Percentiles rank a stretch among this genome's conserved stretches.
Evolutionary conservation across 176 grass and related monocot genomes (phyloP).

Genomic region (Phyllostachys edulis): DNA sequence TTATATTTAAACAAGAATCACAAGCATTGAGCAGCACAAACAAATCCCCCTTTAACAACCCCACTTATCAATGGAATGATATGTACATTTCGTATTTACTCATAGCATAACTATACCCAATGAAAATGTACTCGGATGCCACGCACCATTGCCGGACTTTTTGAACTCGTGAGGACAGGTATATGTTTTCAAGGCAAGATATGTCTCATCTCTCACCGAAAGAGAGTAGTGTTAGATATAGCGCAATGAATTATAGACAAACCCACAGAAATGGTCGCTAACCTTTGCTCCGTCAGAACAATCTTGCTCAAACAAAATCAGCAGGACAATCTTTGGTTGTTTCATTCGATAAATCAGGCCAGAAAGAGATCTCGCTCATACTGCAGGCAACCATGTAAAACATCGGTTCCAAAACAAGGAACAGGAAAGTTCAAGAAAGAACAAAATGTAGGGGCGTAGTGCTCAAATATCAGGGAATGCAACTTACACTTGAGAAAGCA

Average conservation of each 20-base stretch:
- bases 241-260: neutral
- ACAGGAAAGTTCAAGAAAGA: neutral
- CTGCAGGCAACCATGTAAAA: slow-evolving; percentile 25
- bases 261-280: neutral
- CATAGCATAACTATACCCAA: neutral
- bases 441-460: neutral
- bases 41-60: no score
- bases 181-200: slow-evolving; percentile 86
- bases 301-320: slow-evolving; percentile 97
- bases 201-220: slow-evolving; percentile 74
- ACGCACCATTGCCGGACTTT: slow-evolving; percentile 69
- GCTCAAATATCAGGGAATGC: neutral
- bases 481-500: slow-evolving; percentile 73
- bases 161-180: slow-evolving; percentile 72
- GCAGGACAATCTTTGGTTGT: slow-evolving; percentile 89
- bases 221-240: slow-evolving; percentile 10
- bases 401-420: neutral
- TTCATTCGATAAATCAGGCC: slow-evolving; percentile 93
- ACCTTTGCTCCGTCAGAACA: slow-evolving; percentile 79
- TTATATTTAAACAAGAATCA: neutral
- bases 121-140: neutral
- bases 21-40: neutral
- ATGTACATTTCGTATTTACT: neutral
- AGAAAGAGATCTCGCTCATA: slow-evolving; percentile 79
- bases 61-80: no score